Base-by-base conservation (phyloP, 768 basidiomycete species). In the Kwoniella bestiolae region DNA sequence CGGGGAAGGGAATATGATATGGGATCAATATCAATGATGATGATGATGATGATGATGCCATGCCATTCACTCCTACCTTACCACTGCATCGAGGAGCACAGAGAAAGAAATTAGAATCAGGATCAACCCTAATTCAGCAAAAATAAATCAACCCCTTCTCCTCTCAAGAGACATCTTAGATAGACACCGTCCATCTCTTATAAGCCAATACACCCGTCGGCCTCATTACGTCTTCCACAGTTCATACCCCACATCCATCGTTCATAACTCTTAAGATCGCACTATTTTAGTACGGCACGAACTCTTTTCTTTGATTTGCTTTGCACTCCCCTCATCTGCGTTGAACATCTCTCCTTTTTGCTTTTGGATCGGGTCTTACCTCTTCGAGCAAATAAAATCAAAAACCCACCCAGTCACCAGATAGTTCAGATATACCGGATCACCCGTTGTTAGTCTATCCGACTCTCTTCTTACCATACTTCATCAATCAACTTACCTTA, bases 271-370 rank as follows among this genome's bases (percentile, higher is more conserved):
- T n/a, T 14, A 56, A 45, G 46, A 28, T 12, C 61, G 52, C 29
- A 55, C 61, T 63, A 63, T 44, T 34, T 63, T 63, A 55, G 61
- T 52, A 18, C 61, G 61, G 61, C 61, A 63, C 61, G 38, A 9
- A 38, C 41, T 32, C 12, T 32, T 29, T 57, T 56, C n/a, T 58
- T 3, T 28, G 7, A 12, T 28, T 21, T 12, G 7, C 6, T 25
- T 29, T 32, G n/a, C 29, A 5, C 26, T 46, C 14, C 58, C 58
- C 58, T 34, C 21, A 11, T 50, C 38, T 32, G 34, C 45, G 28
- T 60, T 16, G n/a, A 18, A 31, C 53, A 16, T 5, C 32, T 34
- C 32, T 38, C 55, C 2, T 41, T 34, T 21, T 14, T 56, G 32
- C 18, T 47, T 47, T 47, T 47, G 11, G 23, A 47, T 8, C 5